Base-by-base conservation (phyloP, 805 yeast species). In the Suhomyces emberorum region DNA sequence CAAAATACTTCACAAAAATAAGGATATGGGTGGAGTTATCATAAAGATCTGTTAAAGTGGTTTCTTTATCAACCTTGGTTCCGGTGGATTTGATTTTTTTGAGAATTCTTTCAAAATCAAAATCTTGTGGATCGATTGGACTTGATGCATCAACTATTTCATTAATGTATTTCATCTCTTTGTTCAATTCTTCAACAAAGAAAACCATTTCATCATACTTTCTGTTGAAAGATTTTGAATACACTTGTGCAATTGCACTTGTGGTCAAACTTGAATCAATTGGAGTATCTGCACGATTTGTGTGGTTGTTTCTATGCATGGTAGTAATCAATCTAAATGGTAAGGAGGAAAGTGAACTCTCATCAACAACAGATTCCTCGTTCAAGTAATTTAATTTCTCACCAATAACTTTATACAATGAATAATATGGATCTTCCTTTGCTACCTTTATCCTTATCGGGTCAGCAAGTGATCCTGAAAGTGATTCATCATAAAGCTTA, bases 301-400 rank as follows among this genome's bases (percentile, higher is more conserved):
- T 84, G 42, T 72, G 75, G 55, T 87, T 86, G 45, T 80, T 76
- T 32, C 96, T 71, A 48, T 74, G 77, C 10, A 73, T 75, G 63
- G 86, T 69, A 15, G 73, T 61, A 80, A 93, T 78, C 42, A 84
- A 72, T 37, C 82, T 67, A 29, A 82, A 70, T 1, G 67, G 66
- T 12, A 49, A 41, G 19, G 14, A 23, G 3, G 32, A 19, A 4
- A 35, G 6, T 1, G 17, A 14, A 14, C 32, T 34, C 8, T 42
- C 43, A 23, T 35, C 38, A 4, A 26, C 30, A 8, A 8, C 8
- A 4, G 26, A 14, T 10, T 19, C n/a, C 16, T 59, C 53, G 10
- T 62, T 42, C 14, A 63, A 49, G 11, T 55, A 59, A 0, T 70
- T 72, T 15, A 78, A 53, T 14, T 57, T 55, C 25, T 68, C 63